These are phyloP conservation scores for Chaetomidium leptoderma DNA, from an alignment of 495 filamentous ascomycete genomes.

Conservation along the genomic window DNA sequence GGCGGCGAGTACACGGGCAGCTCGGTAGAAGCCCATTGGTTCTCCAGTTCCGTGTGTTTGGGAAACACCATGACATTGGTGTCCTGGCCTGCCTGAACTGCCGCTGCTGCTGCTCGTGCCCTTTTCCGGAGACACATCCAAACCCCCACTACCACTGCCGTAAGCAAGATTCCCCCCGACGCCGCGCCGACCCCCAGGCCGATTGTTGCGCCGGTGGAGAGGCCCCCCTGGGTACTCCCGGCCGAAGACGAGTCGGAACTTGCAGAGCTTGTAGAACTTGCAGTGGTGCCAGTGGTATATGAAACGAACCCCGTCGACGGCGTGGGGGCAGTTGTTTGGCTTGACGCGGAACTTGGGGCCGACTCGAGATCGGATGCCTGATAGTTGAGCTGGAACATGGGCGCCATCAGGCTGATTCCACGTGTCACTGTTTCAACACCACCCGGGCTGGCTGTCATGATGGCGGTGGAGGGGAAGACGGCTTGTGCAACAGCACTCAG, in stretches of 20 bases:
- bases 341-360: no score
- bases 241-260: neutral
- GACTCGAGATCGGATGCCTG: slow-evolving; percentile 7
- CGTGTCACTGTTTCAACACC: neutral
- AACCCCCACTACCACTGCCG: neutral
- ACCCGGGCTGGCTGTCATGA: neutral
- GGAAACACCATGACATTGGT: no score
- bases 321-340: no score
- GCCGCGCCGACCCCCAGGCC: slow-evolving; percentile 5
- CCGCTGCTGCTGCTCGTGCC: neutral
- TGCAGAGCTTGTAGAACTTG: no score
- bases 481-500: neutral
- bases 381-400: slow-evolving; percentile 14
- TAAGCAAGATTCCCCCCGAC: neutral
- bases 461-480: neutral
- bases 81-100: no score
- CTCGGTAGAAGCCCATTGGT: no score
- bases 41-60: no score
- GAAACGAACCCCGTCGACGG: no score
- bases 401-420: neutral
- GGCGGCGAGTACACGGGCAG: no score
- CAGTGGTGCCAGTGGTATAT: no score
- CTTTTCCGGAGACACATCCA: neutral
- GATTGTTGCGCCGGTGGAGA: neutral
- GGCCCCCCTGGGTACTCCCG: neutral